A percentile compares a stretch with the other conserved stretches of the same genome.
Evolutionary conservation across 179 eudicot genomes (phyloP).

Genomic region (Carnegiea gigantea): DNA sequence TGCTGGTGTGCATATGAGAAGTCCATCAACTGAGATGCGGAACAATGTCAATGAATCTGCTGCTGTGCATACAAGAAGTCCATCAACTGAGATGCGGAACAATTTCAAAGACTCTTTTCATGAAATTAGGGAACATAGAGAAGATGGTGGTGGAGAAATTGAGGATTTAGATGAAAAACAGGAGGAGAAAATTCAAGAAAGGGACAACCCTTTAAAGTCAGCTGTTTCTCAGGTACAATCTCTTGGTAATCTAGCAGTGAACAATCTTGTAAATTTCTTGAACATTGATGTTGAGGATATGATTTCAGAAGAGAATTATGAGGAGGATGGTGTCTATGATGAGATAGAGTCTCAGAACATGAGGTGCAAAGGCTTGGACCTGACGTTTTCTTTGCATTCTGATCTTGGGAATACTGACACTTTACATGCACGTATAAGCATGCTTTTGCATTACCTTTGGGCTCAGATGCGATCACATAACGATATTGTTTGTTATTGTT

Average conservation of each 20-base stretch:
- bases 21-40: too few relatives aligned
- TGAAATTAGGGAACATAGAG: slow-evolving; percentile 21
- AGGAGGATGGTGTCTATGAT: slow-evolving; percentile 35
- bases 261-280: slow-evolving; percentile 61
- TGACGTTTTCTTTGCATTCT: slow-evolving; percentile 59
- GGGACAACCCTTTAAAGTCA: slow-evolving; percentile 57
- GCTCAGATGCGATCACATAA: slow-evolving; percentile 75
- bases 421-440: slow-evolving; percentile 58
- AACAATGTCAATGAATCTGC: slow-evolving; percentile 3
- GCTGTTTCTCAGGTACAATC: slow-evolving; percentile 81
- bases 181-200: slow-evolving; percentile 40
- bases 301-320: slow-evolving; percentile 39
- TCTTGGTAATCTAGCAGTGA: slow-evolving; percentile 71
- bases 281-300: slow-evolving; percentile 59
- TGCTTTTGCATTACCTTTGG: slow-evolving; percentile 63
- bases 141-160: slow-evolving; percentile 14
- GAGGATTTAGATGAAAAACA: slow-evolving; percentile 26
- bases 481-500: slow-evolving; percentile 75
- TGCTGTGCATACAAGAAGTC: slow-evolving; percentile 12
- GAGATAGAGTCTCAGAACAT: slow-evolving; percentile 35
- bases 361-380: slow-evolving; percentile 34
- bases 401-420: slow-evolving; percentile 56
- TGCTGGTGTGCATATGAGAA: too few relatives aligned
- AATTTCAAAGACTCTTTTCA: slow-evolving; percentile 21
- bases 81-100: slow-evolving; percentile 16